Percentiles rank a stretch among this genome's conserved stretches.
These are phyloP conservation scores for Lumnitzera littorea DNA, from an alignment of 345 rosid species.

Conservation along the genomic window DNA sequence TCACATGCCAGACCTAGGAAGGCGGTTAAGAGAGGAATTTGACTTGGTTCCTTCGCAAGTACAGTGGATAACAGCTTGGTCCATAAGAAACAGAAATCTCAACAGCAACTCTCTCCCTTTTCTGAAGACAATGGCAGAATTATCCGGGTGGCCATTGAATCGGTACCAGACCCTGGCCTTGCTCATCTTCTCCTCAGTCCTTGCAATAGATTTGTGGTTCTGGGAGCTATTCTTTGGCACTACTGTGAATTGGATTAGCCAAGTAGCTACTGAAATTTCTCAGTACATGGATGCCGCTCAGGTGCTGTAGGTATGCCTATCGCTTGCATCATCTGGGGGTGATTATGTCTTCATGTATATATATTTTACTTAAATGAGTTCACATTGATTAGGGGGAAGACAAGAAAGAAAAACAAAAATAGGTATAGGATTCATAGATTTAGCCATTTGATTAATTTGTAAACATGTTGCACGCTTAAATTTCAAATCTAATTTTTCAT, in stretches of 20 bases:
- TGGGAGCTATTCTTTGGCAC: slow-evolving; percentile 77
- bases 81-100: slow-evolving; percentile 48
- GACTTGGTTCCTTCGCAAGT: slow-evolving; percentile 58
- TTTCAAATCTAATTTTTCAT: no score
- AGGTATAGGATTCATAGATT: no score
- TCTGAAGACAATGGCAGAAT: slow-evolving; percentile 58
- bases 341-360: neutral
- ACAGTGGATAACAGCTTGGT: slow-evolving; percentile 93
- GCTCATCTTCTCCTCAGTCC: slow-evolving; percentile 62
- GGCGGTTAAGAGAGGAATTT: slow-evolving; percentile 68
- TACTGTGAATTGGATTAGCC: slow-evolving; percentile 48
- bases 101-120: slow-evolving; percentile 50
- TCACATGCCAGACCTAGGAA: slow-evolving; percentile 95
- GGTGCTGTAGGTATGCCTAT: slow-evolving; percentile 16
- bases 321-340: neutral
- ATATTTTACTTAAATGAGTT: neutral
- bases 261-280: slow-evolving; percentile 29
- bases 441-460: no score
- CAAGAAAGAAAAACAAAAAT: no score
- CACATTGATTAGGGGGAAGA: neutral
- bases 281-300: slow-evolving; percentile 33
- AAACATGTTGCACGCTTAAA: no score
- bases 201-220: slow-evolving; percentile 80
- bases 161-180: slow-evolving; percentile 82
- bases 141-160: slow-evolving; percentile 79